Evolutionary conservation across 345 rosid species (phyloP).

Genomic region (Syzygium oleosum): DNA sequence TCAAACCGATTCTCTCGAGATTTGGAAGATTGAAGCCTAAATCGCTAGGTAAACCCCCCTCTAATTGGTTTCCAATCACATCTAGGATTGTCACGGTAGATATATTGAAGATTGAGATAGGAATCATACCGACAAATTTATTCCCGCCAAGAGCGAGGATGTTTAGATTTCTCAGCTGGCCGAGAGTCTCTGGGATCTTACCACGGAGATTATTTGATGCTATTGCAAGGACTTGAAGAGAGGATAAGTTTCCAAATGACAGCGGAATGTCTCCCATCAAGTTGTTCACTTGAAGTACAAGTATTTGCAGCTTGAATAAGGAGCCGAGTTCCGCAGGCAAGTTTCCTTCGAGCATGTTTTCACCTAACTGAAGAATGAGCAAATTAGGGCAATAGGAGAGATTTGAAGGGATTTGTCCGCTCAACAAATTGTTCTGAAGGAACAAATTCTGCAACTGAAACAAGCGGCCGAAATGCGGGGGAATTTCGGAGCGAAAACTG

Average conservation of each 20-base stretch:
- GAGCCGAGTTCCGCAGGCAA: constrained; percentile 2
- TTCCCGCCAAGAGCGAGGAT: accelerated
- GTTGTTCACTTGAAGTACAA: neutral
- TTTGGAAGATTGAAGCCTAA: constrained; percentile 12
- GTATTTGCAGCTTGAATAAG: neutral
- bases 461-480: accelerated
- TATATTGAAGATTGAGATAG: constrained; percentile 3
- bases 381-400: neutral
- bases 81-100: neutral
- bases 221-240: neutral
- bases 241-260: constrained; percentile 6
- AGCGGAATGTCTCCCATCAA: constrained; percentile 5
- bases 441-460: neutral
- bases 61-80: neutral
- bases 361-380: accelerated
- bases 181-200: neutral
- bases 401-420: neutral
- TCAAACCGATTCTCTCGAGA: accelerated
- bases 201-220: neutral
- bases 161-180: neutral
- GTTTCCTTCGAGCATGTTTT: constrained; percentile 1
- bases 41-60: constrained; percentile 1
- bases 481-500: neutral
- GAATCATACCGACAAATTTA: constrained; percentile 1
- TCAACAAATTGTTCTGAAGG: accelerated